Base-by-base conservation (phyloP, 2,329 filamentous ascomycete genomes). In the Apiospora saccharicola region DNA sequence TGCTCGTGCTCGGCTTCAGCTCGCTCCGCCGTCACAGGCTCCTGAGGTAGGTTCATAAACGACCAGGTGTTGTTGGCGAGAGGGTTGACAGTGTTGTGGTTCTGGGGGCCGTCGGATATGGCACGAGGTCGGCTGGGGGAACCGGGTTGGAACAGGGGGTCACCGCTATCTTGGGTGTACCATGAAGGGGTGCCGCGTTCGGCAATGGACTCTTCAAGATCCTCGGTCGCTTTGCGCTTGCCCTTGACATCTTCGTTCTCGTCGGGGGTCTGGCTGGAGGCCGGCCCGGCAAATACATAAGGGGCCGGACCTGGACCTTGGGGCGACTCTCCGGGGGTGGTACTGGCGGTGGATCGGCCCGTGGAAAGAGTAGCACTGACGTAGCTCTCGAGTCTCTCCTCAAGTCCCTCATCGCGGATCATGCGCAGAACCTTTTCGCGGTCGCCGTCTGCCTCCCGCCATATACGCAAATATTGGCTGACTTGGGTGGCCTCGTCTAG, bases 51-150 rank as follows among this genome's bases (percentile, higher is more conserved):
- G 34, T 81, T 81, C 4, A 84, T 82, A 75, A 91, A 91, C 0
- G 86, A 86, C 90, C 90, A 92, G 75, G 82, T 91, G 74, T 90
- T 90, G 77, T 89, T 89, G 0, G 85, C 89, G 22, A 91, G 78
- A 0, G 87, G 86, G 69, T 90, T 87, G 70, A 86, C 81, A 2
- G 80, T 80, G 12, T 83, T 81, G 4, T 81, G 82, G 7, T 80
- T 77, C 61, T 82, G 83, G 4, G 88, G 88, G 0, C 89, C 89
- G 76, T 91, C 90, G 0, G 90, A 91, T 69, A 85, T 83, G 41
- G 90, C 85, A 61, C 90, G 84, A 24, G 87, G 88, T 49, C 89
- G 82, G 24, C 72, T 72, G 6, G 72, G 68, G 8, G 76, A 72
- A 19, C 71, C 46, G 2, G 72, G 57, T 10, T 41, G 30, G 22